Conservation (phyloP, 2,329 filamentous ascomycete species). For the Coniella lustricola region DNA sequence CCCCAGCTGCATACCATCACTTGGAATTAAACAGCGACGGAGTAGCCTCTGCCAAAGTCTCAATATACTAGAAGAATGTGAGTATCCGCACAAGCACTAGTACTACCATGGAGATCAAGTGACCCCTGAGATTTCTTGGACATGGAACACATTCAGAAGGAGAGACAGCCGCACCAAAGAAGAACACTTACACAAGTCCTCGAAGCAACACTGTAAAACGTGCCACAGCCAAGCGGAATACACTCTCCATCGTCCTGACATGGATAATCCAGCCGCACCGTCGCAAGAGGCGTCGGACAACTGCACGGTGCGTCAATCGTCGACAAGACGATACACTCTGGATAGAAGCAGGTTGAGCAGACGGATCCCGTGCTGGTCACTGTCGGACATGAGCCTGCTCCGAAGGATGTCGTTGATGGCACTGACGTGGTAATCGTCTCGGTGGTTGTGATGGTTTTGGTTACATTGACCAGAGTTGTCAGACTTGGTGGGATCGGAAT, state of each 20-base stretch:
- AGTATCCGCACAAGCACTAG: too few relatives aligned
- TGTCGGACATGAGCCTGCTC: neutral
- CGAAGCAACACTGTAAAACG: neutral
- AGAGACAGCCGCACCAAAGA: too few relatives aligned
- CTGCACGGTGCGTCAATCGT: neutral
- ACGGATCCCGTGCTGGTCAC: neutral
- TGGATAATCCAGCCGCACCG: neutral
- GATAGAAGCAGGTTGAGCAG: neutral
- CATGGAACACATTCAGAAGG: neutral
- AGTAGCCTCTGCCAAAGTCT: too few relatives aligned
- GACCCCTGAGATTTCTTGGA: too few relatives aligned
- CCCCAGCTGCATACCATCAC: too few relatives aligned
- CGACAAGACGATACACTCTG: neutral
- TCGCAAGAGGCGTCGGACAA: slow-evolving; percentile 1
- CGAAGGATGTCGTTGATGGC: neutral
- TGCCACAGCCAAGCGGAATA: neutral
- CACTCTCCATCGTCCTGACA: neutral
- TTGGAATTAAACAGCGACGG: too few relatives aligned
- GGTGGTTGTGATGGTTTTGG: neutral
- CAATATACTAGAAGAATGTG: too few relatives aligned
- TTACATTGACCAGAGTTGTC: too few relatives aligned
- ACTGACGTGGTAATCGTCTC: neutral
- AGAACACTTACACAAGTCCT: neutral
- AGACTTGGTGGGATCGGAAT: neutral
- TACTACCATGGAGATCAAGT: too few relatives aligned